Evolutionary conservation across 2,329 filamentous ascomycete species (phyloP).

Genomic region (Ascochyta lentis): DNA sequence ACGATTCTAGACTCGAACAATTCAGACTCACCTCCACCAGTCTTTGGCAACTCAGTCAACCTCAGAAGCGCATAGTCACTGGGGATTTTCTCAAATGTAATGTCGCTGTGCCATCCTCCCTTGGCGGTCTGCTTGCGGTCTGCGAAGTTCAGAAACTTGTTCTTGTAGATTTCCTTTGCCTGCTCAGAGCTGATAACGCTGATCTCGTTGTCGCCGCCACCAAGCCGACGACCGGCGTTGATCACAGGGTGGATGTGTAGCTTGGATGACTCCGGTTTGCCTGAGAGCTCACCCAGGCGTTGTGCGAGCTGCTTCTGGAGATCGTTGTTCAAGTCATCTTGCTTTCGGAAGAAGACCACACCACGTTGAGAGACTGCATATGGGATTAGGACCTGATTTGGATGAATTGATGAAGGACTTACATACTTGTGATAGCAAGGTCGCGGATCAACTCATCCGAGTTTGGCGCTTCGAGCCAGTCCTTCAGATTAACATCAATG

Average conservation of each 20-base stretch:
- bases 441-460: conserved; percentile 70
- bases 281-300: conserved; percentile 63
- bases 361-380: conserved; percentile 57
- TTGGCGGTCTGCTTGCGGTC: conserved; percentile 55
- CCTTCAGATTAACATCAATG: conserved; percentile 62
- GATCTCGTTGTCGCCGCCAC: conserved; percentile 45
- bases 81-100: conserved; percentile 50
- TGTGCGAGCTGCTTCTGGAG: conserved; percentile 62
- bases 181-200: conserved; percentile 49
- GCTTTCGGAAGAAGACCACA: conserved; percentile 63
- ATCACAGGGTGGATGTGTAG: conserved; percentile 68
- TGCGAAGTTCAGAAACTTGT: conserved; percentile 26
- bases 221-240: conserved; percentile 47
- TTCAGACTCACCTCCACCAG: conserved; percentile 25
- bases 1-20: background rate
- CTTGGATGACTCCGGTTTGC: conserved; percentile 62
- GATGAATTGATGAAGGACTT: too few relatives aligned
- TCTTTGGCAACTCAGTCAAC: conserved; percentile 44
- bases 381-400: background rate
- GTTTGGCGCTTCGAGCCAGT: conserved; percentile 69
- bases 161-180: conserved; percentile 43
- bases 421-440: conserved; percentile 57
- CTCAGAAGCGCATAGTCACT: conserved; percentile 49
- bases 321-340: conserved; percentile 58
- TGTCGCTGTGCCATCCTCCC: conserved; percentile 60